Conservation (phyloP, 2,329 filamentous ascomycete genomes). For the Cryphonectria carpinicola region DNA sequence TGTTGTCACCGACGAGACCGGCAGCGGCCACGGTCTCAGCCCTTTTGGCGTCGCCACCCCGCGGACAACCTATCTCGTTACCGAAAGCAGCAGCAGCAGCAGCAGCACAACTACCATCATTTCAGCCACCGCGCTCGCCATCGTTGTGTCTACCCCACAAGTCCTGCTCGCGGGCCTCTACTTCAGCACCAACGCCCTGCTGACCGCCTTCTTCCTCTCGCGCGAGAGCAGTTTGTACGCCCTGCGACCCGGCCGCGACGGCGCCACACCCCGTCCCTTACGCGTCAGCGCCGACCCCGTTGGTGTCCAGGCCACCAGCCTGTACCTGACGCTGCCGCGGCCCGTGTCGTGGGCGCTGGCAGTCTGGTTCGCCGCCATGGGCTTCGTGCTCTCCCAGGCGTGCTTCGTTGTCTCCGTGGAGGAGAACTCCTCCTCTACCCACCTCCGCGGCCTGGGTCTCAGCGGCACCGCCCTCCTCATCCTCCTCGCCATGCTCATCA, state of each 20-base stretch:
- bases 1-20: constrained; percentile 15
- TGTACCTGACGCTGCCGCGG: constrained; percentile 55
- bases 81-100: constrained; percentile 22
- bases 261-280: constrained; percentile 40
- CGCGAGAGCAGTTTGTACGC: constrained; percentile 54
- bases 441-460: constrained; percentile 44
- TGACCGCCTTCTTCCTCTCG: constrained; percentile 54
- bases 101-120: constrained; percentile 28
- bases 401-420: constrained; percentile 40
- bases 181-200: constrained; percentile 50
- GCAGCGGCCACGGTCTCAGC: background rate
- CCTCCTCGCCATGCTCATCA: constrained; percentile 45
- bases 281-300: constrained; percentile 49
- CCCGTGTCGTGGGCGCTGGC: constrained; percentile 50
- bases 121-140: constrained; percentile 31
- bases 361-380: constrained; percentile 47
- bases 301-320: constrained; percentile 50
- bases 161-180: constrained; percentile 53
- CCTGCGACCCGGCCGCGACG: background rate
- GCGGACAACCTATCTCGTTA: constrained; percentile 39
- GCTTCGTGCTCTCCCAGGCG: constrained; percentile 52
- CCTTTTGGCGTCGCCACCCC: constrained; percentile 44
- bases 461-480: constrained; percentile 48
- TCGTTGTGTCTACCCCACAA: constrained; percentile 53
- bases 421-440: constrained; percentile 16